These are phyloP conservation scores for Pichia sp. DNA, from an alignment of 1,139 yeast species.

Conservation along the genomic window DNA sequence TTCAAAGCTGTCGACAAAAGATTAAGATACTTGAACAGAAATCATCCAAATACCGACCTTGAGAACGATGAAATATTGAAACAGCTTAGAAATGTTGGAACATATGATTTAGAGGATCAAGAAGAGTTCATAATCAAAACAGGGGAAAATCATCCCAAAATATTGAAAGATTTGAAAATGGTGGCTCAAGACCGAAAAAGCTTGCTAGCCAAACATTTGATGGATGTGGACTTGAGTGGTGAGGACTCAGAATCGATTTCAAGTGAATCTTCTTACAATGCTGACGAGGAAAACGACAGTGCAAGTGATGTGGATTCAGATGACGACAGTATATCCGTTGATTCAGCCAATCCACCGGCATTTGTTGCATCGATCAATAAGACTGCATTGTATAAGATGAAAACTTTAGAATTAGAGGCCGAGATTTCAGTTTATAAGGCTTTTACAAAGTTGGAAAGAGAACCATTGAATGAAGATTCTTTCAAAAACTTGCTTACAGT, in stretches of 20 bases:
- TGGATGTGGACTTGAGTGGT: neutral
- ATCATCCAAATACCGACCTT: slow-evolving; percentile 1
- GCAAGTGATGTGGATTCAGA: neutral
- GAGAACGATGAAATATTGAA: slow-evolving; percentile 15
- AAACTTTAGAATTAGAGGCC: slow-evolving; percentile 16
- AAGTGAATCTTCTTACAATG: neutral
- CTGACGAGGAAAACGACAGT: neutral
- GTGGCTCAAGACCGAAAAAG: neutral
- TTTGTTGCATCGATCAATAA: slow-evolving; percentile 6
- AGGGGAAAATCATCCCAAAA: slow-evolving; percentile 10
- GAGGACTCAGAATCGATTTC: neutral
- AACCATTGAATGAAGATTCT: slow-evolving; percentile 19
- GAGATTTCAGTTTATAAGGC: slow-evolving; percentile 20
- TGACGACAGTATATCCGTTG: slow-evolving; percentile 6
- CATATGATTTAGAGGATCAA: slow-evolving; percentile 19
- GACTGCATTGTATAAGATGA: slow-evolving; percentile 15
- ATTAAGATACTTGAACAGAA: slow-evolving; percentile 29
- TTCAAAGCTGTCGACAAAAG: slow-evolving; percentile 32
- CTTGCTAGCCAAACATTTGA: neutral
- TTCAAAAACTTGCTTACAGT: slow-evolving; percentile 22
- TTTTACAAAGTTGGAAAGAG: slow-evolving; percentile 15
- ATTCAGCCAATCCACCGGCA: slow-evolving; percentile 12
- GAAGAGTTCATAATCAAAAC: slow-evolving; percentile 11
- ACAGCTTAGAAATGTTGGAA: slow-evolving; percentile 20
- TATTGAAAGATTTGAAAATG: slow-evolving; percentile 10